These are phyloP conservation scores for Exophiala oligosperma DNA, from an alignment of 2,329 filamentous ascomycete species.

Conservation along the genomic window DNA sequence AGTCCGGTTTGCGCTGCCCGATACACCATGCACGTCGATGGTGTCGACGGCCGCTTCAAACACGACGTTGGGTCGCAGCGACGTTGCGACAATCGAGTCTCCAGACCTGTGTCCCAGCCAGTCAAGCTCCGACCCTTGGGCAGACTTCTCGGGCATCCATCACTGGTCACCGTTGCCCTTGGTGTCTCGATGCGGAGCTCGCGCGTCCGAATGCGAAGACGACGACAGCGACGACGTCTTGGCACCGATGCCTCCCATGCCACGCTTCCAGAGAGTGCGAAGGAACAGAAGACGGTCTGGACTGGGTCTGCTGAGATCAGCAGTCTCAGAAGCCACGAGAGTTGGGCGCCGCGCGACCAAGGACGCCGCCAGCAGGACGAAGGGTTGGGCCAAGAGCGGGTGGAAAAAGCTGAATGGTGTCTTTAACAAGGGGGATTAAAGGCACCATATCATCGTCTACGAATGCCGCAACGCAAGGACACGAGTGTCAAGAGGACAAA, in stretches of 20 bases:
- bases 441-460: not conserved
- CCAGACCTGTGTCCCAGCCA: not conserved
- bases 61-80: too few relatives aligned
- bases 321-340: not conserved
- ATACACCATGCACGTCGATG: too few relatives aligned
- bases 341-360: not conserved
- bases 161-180: not conserved
- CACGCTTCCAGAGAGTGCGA: not conserved
- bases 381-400: conserved; percentile 6
- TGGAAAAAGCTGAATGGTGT: conserved; percentile 1
- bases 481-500: not conserved
- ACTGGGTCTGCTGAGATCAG: not conserved
- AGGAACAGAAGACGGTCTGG: not conserved
- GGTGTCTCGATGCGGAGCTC: not conserved
- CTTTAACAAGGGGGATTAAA: not conserved
- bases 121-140: conserved; percentile 9
- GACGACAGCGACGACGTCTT: not conserved
- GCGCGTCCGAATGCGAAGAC: too few relatives aligned
- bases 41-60: too few relatives aligned
- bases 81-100: not conserved
- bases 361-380: not conserved
- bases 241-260: not conserved
- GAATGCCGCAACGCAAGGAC: not conserved
- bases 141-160: conserved; percentile 2
- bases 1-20: too few relatives aligned